Evolutionary conservation across 345 rosid species (phyloP), one percentile per base, ranked within the genome.

Genomic region (Sapria himalayana): DNA sequence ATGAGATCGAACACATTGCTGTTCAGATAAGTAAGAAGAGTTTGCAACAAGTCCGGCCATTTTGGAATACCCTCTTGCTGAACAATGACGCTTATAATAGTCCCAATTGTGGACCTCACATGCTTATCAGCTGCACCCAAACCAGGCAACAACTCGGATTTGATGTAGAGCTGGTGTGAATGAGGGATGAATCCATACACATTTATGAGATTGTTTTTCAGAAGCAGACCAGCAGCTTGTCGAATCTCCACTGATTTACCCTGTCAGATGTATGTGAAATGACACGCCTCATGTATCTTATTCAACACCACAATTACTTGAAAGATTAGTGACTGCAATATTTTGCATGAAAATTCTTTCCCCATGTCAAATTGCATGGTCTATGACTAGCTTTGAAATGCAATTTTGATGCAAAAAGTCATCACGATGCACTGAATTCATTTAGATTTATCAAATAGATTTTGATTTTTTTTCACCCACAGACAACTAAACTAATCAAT

Each of bases 211-310:
- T 91, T 80, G 55, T 91, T 91, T 45, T 91, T 91, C 57, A 91
- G 57, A 29, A 91, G 71, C 57, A 91, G 59, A 54, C 99, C 99
- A 58, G 99, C 92, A 38, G 94, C 99, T 60, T 91, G 99, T 34
- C 96, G 76, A 56, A 91, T 55, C 64, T 80, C 99, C 36, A 77
- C 67, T 5, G 93, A 61, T 64, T 69, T 71, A 12, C 81, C 85
- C 99, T 84, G 66, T 54, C 44, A 31, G 16, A 50, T 24, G 18
- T 39, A n/a, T n/a, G n/a, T n/a, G n/a, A n/a, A n/a, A n/a, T n/a
- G n/a, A n/a, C n/a, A n/a, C n/a, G n/a, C n/a, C n/a, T n/a, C n/a
- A n/a, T n/a, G n/a, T n/a, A n/a, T n/a, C n/a, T n/a, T n/a, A n/a
- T n/a, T n/a, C n/a, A n/a, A n/a, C n/a, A n/a, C n/a, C n/a, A n/a